Evolutionary conservation across 1,284 basidiomycete species (phyloP), one percentile per base, ranked within the genome.

Genomic region (Mycena sp.): DNA sequence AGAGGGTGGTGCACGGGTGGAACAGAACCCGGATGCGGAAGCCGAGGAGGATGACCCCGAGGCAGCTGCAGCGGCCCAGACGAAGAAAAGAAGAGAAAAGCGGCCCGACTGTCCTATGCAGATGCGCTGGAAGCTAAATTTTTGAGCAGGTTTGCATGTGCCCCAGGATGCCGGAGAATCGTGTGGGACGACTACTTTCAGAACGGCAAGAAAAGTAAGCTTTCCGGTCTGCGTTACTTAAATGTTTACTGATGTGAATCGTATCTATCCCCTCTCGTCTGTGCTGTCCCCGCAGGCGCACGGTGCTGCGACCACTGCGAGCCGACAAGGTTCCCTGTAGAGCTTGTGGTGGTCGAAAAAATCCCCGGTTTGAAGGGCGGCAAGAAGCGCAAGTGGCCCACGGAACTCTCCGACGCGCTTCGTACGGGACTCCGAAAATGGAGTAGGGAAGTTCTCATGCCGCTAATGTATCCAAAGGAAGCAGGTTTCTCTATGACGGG

Each of bases 301-400:
- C 64, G 64, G 12, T 66, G 64, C 46, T 66, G 64, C 51, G 64
- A 66, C 37, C 63, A 59, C 38, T 66, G 64, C 38, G 14, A 46
- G 10, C 64, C 64, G 14, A 37, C 51, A 14, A 14, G 17, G 2
- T 66, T 66, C 45, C 61, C 50, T 25, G 43, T 58, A 14, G 48
- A 52, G 4, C 58, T 55, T 14, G 30, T 66, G 16, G 17, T 30
- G 11, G 23, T 63, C 7, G 29, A 35, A 14, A 53, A 44, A 41
- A 21, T 41, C 7, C 40, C 40, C 40, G 40, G 40, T 6, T 21
- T 41, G 7, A 41, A 41, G 19, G 40, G 40, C 6, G 40, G 40
- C 12, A 41, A 21, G 40, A 41, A 41, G 40, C 40, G 40, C 19
- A 41, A 41, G 40, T 41, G 7, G 7, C 19, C 40, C 10, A 41